A percentile compares a stretch with the other conserved stretches of the same genome.
These are phyloP conservation scores for Ananas comosus DNA, from an alignment of 176 grass and related monocot genomes.

Conservation along the genomic window DNA sequence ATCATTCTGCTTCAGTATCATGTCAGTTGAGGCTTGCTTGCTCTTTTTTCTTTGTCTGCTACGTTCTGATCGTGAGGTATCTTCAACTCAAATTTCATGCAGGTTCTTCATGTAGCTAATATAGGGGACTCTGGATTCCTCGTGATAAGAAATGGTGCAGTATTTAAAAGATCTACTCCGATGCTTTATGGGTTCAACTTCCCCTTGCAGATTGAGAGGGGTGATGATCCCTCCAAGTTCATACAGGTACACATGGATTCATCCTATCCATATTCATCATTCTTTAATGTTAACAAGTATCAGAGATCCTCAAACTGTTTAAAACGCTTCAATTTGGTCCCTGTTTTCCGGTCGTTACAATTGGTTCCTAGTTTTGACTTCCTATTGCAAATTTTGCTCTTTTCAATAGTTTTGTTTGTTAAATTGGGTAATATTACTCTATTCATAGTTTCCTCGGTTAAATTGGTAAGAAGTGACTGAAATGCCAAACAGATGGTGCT, in stretches of 20 bases:
- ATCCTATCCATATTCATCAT: neutral
- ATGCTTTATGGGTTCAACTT: slow-evolving; percentile 99
- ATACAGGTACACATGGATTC: slow-evolving; percentile 43
- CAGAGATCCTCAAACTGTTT: too few relatives aligned
- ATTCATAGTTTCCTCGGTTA: too few relatives aligned
- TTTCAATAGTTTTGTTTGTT: neutral
- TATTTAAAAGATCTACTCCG: slow-evolving; percentile 63
- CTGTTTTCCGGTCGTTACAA: too few relatives aligned
- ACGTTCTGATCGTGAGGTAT: neutral
- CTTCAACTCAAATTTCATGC: neutral
- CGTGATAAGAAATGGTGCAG: slow-evolving; percentile 66
- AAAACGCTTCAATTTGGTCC: too few relatives aligned
- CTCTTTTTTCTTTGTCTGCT: too few relatives aligned
- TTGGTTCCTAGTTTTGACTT: too few relatives aligned
- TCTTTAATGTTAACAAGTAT: neutral
- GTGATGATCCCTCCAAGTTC: slow-evolving; percentile 69
- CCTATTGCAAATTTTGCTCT: neutral
- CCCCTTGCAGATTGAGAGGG: slow-evolving; percentile 91
- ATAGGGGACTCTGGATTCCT: slow-evolving; percentile 95
- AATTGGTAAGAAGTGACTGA: too few relatives aligned
- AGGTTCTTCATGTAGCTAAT: slow-evolving; percentile 79
- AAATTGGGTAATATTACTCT: too few relatives aligned
- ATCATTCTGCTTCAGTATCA: neutral
- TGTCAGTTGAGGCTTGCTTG: too few relatives aligned
- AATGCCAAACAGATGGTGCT: too few relatives aligned